Conservation (phyloP, 164 flowering plant species). For the Buxus sempervirens region DNA sequence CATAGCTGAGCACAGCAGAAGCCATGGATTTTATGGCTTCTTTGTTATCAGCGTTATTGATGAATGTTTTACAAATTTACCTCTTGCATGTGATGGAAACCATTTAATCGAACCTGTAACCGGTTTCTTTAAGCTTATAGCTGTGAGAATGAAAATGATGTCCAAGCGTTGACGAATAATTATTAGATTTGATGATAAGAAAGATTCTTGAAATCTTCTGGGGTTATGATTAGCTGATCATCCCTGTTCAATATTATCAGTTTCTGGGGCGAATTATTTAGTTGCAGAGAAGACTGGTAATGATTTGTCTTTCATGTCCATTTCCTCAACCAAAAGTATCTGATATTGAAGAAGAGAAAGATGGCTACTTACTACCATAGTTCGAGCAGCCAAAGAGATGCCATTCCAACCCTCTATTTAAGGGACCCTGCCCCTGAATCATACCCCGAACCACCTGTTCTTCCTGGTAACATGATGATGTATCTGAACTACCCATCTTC, state of each 20-base stretch:
- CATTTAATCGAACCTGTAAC: too few relatives aligned
- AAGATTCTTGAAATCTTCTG: background rate
- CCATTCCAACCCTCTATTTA: slow-evolving; percentile 42
- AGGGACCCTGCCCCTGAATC: slow-evolving; percentile 49
- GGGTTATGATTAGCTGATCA: slow-evolving; percentile 1
- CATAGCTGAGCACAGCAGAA: background rate
- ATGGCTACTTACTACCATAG: slow-evolving; percentile 76
- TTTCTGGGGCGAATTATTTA: slow-evolving; percentile 10
- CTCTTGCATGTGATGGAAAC: too few relatives aligned
- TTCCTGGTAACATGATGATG: slow-evolving; percentile 56
- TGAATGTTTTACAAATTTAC: too few relatives aligned
- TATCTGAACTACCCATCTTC: slow-evolving; percentile 53
- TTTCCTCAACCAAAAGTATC: slow-evolving; percentile 19
- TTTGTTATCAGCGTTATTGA: too few relatives aligned
- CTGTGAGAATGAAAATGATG: too few relatives aligned
- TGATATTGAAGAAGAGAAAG: slow-evolving; percentile 14
- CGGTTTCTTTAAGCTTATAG: too few relatives aligned
- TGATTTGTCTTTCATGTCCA: slow-evolving; percentile 12
- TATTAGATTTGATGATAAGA: background rate
- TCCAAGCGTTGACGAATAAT: too few relatives aligned
- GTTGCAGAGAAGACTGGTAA: slow-evolving; percentile 14
- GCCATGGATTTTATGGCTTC: background rate
- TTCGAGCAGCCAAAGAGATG: slow-evolving; percentile 58
- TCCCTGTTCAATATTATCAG: slow-evolving; percentile 10
- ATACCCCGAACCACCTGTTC: slow-evolving; percentile 43